These are phyloP conservation scores for Blastobotrys ciferrii DNA, from an alignment of 1,139 yeast genomes.

Conservation along the genomic window DNA sequence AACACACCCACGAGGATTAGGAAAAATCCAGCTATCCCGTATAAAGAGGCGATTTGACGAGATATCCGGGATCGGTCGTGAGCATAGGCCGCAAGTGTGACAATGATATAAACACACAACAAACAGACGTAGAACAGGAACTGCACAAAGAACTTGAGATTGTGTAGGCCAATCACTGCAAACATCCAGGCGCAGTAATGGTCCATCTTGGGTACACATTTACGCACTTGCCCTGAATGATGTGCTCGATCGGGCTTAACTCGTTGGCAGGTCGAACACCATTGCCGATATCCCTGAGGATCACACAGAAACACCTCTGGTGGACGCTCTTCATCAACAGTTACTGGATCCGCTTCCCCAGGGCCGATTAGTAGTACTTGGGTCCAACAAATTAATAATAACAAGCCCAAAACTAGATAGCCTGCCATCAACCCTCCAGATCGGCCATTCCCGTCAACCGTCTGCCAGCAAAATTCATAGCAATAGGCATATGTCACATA, in stretches of 20 bases:
- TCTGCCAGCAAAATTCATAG: conserved; percentile 36
- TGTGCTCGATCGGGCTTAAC: conserved; percentile 90
- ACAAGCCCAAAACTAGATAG: conserved; percentile 27
- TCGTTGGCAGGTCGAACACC: conserved; percentile 67
- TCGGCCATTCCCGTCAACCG: conserved; percentile 18
- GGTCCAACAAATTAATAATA: conserved; percentile 26
- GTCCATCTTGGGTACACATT: conserved; percentile 60
- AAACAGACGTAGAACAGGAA: conserved; percentile 54
- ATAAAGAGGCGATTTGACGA: conserved; percentile 34
- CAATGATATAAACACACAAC: conserved; percentile 41
- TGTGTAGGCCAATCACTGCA: conserved; percentile 74
- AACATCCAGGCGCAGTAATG: conserved; percentile 97
- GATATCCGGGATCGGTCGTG: conserved; percentile 20
- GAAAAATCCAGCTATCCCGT: conserved; percentile 32
- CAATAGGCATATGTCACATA: conserved; percentile 37
- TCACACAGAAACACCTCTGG: conserved; percentile 38
- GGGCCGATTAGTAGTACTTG: conserved; percentile 37
- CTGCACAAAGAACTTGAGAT: conserved; percentile 75
- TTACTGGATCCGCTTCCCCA: conserved; percentile 27
- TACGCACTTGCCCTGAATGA: conserved; percentile 69
- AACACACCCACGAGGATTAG: conserved; percentile 30
- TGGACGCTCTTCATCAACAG: conserved; percentile 13
- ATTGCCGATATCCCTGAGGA: conserved; percentile 49
- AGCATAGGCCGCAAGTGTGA: conserved; percentile 33
- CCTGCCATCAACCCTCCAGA: conserved; percentile 30